Base-by-base conservation (phyloP, 768 basidiomycete species). In the Dacryopinax primogenitus region DNA sequence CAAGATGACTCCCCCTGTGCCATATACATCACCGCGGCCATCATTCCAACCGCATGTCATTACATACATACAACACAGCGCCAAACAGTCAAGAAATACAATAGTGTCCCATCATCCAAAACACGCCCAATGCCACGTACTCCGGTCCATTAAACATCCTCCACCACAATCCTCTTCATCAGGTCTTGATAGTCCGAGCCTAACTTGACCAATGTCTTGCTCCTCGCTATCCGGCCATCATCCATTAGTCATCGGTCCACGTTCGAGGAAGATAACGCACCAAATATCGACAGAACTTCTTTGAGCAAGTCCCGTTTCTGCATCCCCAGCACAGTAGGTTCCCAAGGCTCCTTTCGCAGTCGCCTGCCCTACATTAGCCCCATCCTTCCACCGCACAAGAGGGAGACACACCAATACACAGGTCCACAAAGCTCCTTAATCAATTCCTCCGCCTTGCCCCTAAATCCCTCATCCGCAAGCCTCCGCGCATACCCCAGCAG, bases 351-450 rank as follows among this genome's bases (percentile, higher is more conserved):
- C 39, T 77, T 84, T 65, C 81, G 79, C 18, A 88, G 86, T 34
- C 87, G 83, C 84, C 88, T 88, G 70, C n/a, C 63, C 33, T 64
- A 66, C 36, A 34, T 67, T 45, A 64, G 36, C 26, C 36, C 26
- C 11, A 41, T 66, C 4, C 63, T 37, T 6, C 36, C 63, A 41
- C n/a, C 44, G 9, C 13, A 33, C 6, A 36, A 41, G 33, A 30
- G 34, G 64, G 11, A 1, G 1, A 81, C 88, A 66, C 71, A 94
- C 94, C 86, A 88, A 75, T 90, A 95, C 37, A 93, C 77, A 0
- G 93, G 94, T 16, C 94, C 93, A 70, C 88, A 85, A 63, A 98
- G 79, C 68, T 97, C 96, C 74, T 83, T 87, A 62, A 95, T 82
- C 64, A 99, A 74, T 74, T 98, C 95, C 73, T 96, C 94, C 18